These are phyloP conservation scores for Tulasnella sp. DNA, from an alignment of 768 basidiomycete species.

Conservation along the genomic window DNA sequence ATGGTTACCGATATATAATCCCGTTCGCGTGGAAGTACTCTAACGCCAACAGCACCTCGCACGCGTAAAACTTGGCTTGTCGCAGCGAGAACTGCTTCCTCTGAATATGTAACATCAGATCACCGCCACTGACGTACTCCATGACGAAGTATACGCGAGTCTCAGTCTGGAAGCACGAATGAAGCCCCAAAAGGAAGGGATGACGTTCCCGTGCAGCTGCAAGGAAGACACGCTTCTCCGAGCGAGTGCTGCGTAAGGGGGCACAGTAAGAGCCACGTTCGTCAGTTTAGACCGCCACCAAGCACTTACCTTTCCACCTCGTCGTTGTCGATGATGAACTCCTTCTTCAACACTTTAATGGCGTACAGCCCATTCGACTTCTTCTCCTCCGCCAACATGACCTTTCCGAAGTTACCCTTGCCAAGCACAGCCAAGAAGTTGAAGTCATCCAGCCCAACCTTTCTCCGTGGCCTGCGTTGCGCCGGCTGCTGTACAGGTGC, in stretches of 20 bases:
- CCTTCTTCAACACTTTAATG: constrained; percentile 99
- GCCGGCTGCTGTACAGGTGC: constrained; percentile 23
- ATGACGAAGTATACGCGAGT: constrained; percentile 99
- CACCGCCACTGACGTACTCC: constrained; percentile 99
- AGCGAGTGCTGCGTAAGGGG: constrained; percentile 65
- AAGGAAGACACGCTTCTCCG: constrained; percentile 96
- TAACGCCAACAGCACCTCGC: constrained; percentile 87
- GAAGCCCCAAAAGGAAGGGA: constrained; percentile 91
- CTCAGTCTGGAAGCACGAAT: constrained; percentile 99
- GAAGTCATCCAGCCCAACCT: constrained; percentile 96
- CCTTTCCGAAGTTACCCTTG: constrained; percentile 99
- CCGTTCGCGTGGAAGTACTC: constrained; percentile 98
- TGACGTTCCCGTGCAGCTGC: constrained; percentile 95
- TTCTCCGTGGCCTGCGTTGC: constrained; percentile 46
- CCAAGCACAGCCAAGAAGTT: constrained; percentile 97
- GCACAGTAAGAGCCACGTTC: background rate
- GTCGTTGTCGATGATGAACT: constrained; percentile 99
- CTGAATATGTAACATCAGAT: constrained; percentile 98
- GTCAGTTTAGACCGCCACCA: background rate
- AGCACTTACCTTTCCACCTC: constrained; percentile 86
- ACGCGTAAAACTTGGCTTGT: constrained; percentile 98
- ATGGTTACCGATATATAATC: constrained; percentile 87
- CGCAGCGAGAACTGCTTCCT: constrained; percentile 97
- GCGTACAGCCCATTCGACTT: constrained; percentile 77
- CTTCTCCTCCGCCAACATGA: constrained; percentile 99